Evolutionary conservation across 768 basidiomycete species (phyloP), one percentile per base, ranked within the genome.

Genomic region (Ramaria sp.): DNA sequence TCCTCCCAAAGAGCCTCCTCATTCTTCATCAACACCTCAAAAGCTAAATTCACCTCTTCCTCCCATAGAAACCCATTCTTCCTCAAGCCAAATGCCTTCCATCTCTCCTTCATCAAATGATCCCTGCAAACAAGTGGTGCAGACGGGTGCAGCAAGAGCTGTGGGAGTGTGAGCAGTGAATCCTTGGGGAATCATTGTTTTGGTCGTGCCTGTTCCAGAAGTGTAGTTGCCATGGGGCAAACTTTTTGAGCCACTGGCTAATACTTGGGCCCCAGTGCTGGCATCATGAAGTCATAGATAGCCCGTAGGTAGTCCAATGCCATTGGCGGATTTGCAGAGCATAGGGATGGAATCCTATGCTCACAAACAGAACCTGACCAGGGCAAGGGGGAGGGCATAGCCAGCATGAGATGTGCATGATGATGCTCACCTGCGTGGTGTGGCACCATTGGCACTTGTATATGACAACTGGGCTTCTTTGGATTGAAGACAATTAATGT

Each of bases 21-120:
- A 30, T 61, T 51, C 17, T 54, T 19, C 20, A 51, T 59, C 57
- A 76, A 62, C 2, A 73, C 48, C n/a, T 72, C 63, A 27, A 72
- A 66, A 0, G 70, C 30, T 3, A 75, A 57, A 6, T 63, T 63
- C 2, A 59, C 57, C 47, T 75, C 73, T 24, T 70, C 68, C 0
- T 62, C 61, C 63, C 54, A 67, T 0, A 77, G 64, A 53, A 75
- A 75, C 0, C 47, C 53, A 3, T 22, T 41, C 13, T 59, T 57
- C 13, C 41, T 19, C 4, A 62, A 34, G 15, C 63, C 59, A 27
- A 65, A 24, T 0, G 22, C 50, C 0, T 53, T 58, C 27, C 42
- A 51, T 0, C 64, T 56, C 22, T 67, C 65, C 11, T 46, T 22
- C 7, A 61, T 66, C 34, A 65, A 59, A 7, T 59, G 59, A 0